Conservation (phyloP, 164 flowering plant species). For the Stephania japonica region DNA sequence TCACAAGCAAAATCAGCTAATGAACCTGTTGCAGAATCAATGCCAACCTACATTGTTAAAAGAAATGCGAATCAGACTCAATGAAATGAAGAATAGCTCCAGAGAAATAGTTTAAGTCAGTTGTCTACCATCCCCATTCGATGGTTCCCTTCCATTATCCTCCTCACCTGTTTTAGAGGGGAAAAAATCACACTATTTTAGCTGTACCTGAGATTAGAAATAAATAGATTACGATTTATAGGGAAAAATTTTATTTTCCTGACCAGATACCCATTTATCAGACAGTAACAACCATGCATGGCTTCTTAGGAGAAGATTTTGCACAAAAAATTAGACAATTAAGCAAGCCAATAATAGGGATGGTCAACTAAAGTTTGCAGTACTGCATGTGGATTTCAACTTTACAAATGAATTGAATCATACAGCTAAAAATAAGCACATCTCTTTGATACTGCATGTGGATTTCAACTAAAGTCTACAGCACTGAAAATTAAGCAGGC, state of each 20-base stretch:
- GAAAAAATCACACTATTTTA: background rate
- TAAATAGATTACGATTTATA: background rate
- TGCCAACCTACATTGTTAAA: conserved; percentile 46
- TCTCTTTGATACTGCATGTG: background rate
- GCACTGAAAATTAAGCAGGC: too few relatives aligned
- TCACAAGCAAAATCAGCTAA: conserved; percentile 91
- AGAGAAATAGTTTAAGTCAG: conserved; percentile 13
- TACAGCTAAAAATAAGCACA: background rate
- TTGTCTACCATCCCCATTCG: conserved; percentile 94
- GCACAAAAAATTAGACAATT: background rate
- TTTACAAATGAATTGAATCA: background rate
- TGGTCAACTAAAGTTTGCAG: background rate
- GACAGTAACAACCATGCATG: background rate
- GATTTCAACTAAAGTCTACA: too few relatives aligned
- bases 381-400: background rate
- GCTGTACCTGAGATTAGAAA: background rate
- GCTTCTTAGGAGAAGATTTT: background rate
- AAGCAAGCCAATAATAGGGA: background rate
- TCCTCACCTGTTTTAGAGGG: conserved; percentile 55
- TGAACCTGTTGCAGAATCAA: conserved; percentile 72
- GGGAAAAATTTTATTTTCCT: too few relatives aligned
- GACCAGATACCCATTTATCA: background rate
- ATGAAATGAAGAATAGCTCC: conserved; percentile 10
- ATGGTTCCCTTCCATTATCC: conserved; percentile 94
- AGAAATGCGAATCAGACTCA: background rate